Conservation (phyloP, 2,329 filamentous ascomycete genomes). For the Falciphora oryzae region DNA sequence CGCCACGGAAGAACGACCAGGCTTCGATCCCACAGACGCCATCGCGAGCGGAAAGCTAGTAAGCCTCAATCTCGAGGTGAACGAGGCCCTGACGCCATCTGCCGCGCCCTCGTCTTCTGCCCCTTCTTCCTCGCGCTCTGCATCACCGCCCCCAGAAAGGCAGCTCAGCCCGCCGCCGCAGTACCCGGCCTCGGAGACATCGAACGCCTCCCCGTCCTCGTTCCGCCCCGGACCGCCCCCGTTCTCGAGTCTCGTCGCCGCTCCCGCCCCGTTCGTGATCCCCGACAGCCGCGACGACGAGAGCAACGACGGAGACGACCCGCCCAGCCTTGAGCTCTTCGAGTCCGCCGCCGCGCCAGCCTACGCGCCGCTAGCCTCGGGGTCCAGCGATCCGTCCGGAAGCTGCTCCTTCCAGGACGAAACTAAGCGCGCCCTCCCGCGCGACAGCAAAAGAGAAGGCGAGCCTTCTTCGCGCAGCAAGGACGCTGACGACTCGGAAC, state of each 20-base stretch:
- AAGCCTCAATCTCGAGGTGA: conserved; percentile 8
- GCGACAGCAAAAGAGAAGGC: conserved; percentile 67
- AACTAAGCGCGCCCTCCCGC: conserved; percentile 79
- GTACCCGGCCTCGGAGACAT: conserved; percentile 48
- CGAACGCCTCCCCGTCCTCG: conserved; percentile 21
- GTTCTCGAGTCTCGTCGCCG: conserved; percentile 54
- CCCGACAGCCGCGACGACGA: conserved; percentile 8
- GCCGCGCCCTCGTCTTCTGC: neutral
- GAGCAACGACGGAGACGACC: conserved; percentile 15
- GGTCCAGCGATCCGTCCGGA: conserved; percentile 27
- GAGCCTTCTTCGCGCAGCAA: conserved; percentile 57
- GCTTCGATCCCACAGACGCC: conserved; percentile 3
- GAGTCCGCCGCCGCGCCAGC: conserved; percentile 45
- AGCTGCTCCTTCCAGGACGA: conserved; percentile 50
- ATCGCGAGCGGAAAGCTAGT: conserved; percentile 16
- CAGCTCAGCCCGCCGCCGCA: conserved; percentile 50
- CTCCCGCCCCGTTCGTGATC: conserved; percentile 16
- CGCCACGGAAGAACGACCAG: neutral
- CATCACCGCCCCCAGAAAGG: conserved; percentile 8
- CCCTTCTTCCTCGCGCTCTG: neutral
- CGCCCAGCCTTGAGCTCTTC: conserved; percentile 15
- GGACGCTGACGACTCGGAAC: conserved; percentile 79
- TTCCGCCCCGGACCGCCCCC: conserved; percentile 45
- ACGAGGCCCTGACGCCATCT: neutral
- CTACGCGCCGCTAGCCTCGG: conserved; percentile 41